These are phyloP conservation scores for Fusarium sp. DNA, from an alignment of 2,329 filamentous ascomycete species.

Conservation along the genomic window DNA sequence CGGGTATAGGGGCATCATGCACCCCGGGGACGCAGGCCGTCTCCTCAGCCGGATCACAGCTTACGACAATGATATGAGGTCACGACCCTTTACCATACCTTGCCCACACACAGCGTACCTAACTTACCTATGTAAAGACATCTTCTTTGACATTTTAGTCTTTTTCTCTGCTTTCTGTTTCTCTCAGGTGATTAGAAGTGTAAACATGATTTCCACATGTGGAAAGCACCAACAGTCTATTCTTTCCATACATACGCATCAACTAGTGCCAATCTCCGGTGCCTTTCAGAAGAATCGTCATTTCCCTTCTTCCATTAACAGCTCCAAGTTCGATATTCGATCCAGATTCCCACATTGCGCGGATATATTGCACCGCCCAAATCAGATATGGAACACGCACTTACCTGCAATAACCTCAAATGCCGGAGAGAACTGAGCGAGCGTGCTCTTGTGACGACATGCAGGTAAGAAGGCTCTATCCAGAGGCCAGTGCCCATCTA, in stretches of 20 bases:
- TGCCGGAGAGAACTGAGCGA: conserved; percentile 79
- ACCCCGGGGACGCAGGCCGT: conserved; percentile 34
- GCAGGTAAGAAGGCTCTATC: conserved; percentile 69
- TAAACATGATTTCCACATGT: background rate
- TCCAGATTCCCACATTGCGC: background rate
- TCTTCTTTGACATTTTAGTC: background rate
- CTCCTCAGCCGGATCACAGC: conserved; percentile 30
- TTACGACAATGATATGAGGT: conserved; percentile 39
- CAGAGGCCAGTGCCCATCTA: background rate
- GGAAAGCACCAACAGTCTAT: conserved; percentile 6
- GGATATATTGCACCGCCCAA: background rate
- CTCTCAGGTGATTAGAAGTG: background rate
- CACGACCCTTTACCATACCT: conserved; percentile 25
- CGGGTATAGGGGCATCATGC: conserved; percentile 12
- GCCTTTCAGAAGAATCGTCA: background rate
- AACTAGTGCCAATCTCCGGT: too few species aligned
- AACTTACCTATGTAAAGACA: background rate
- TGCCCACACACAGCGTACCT: background rate
- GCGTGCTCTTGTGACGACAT: conserved; percentile 87
- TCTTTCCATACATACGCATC: background rate
- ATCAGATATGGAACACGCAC: conserved; percentile 74
- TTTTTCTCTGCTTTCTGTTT: background rate
- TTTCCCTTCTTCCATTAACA: background rate
- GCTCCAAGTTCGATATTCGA: background rate
- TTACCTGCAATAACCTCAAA: conserved; percentile 84